These are phyloP conservation scores for Anthoceros angustus DNA, from an alignment of 225 moss, liverwort and hornwort genomes.

Conservation along the genomic window DNA sequence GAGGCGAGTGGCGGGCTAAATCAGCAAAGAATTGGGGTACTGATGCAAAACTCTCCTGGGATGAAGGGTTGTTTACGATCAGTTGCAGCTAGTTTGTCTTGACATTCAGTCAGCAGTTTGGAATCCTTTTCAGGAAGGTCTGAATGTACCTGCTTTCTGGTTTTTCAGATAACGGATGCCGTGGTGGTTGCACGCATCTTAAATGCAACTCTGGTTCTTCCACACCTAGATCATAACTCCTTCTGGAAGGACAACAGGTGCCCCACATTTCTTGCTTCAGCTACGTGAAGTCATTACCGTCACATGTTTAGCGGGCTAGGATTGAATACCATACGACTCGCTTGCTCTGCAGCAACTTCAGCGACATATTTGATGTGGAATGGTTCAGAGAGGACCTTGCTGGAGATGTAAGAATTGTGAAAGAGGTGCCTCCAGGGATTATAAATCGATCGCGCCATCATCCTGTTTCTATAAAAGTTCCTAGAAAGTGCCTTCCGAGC, in stretches of 20 bases:
- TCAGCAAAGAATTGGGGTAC: slow-evolving; percentile 97
- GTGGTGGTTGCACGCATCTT: slow-evolving; percentile 84
- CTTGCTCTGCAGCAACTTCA: slow-evolving; percentile 66
- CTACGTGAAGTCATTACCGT: background rate
- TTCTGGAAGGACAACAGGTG: slow-evolving; percentile 83
- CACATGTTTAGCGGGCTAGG: background rate
- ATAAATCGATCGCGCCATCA: background rate
- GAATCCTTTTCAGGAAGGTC: too few species aligned
- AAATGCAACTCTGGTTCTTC: slow-evolving; percentile 83
- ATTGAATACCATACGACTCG: background rate
- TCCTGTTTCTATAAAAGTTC: slow-evolving; percentile 40
- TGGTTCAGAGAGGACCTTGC: slow-evolving; percentile 69
- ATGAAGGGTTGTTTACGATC: too few species aligned
- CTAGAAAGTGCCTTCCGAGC: slow-evolving; percentile 59
- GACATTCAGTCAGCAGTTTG: too few species aligned
- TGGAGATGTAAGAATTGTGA: slow-evolving; percentile 74
- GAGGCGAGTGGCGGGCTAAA: slow-evolving; percentile 93
- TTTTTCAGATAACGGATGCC: slow-evolving; percentile 69
- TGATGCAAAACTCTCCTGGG: background rate
- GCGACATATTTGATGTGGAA: slow-evolving; percentile 84
- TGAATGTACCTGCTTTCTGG: too few species aligned
- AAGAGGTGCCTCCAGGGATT: slow-evolving; percentile 37
- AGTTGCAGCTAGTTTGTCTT: too few species aligned
- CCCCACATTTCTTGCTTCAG: background rate
- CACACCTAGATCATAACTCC: slow-evolving; percentile 78